These are phyloP conservation scores for Dictyophora rubrovolvata DNA, from an alignment of 768 basidiomycete species.

Conservation along the genomic window DNA sequence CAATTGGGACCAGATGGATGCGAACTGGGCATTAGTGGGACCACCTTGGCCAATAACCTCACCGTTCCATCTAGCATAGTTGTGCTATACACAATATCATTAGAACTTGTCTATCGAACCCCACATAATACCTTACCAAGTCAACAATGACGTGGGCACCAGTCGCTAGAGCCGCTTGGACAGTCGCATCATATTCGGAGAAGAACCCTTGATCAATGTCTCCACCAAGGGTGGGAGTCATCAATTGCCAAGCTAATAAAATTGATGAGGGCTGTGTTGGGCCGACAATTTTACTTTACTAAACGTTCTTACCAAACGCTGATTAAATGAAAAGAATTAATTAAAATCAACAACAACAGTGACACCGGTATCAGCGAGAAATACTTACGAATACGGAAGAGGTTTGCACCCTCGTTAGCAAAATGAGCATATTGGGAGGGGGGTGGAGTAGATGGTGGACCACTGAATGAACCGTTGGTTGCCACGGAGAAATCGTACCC, in stretches of 20 bases:
- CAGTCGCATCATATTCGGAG: slow-evolving; percentile 35
- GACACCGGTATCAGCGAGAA: neutral
- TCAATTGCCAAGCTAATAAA: slow-evolving; percentile 38
- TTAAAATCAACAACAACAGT: slow-evolving; percentile 1
- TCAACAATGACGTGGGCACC: slow-evolving; percentile 41
- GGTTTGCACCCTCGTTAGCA: slow-evolving; percentile 35
- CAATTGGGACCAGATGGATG: slow-evolving; percentile 31
- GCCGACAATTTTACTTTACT: slow-evolving; percentile 8
- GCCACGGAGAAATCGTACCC: slow-evolving; percentile 14
- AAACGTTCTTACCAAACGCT: slow-evolving; percentile 22
- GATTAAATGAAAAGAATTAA: neutral
- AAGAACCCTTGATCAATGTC: slow-evolving; percentile 36
- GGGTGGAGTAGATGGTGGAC: slow-evolving; percentile 29
- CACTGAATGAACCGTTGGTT: slow-evolving; percentile 37
- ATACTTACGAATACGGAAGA: slow-evolving; percentile 34
- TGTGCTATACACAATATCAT: slow-evolving; percentile 29
- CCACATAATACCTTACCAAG: slow-evolving; percentile 24
- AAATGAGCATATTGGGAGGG: slow-evolving; percentile 39
- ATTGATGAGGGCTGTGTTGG: too few species aligned
- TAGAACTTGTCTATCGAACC: neutral
- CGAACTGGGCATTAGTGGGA: slow-evolving; percentile 31
- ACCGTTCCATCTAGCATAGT: slow-evolving; percentile 52
- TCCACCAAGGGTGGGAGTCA: slow-evolving; percentile 40
- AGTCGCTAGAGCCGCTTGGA: slow-evolving; percentile 36
- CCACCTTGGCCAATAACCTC: slow-evolving; percentile 32